These are phyloP conservation scores for Naganishia onofrii DNA, from an alignment of 768 basidiomycete species.

Conservation along the genomic window DNA sequence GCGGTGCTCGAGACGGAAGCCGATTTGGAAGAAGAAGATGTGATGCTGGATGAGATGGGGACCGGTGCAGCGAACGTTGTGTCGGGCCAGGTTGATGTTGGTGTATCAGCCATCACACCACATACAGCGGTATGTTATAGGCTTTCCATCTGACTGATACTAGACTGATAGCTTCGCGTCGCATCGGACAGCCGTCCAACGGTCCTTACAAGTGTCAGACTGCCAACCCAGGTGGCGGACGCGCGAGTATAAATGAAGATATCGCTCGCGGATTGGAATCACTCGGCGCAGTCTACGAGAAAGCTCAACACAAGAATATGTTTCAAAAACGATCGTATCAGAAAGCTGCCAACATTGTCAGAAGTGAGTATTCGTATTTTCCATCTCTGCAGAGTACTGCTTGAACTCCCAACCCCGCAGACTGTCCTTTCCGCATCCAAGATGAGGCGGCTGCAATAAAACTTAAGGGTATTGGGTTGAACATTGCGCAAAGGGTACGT, in stretches of 20 bases:
- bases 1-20: slow-evolving; percentile 21
- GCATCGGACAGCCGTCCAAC: slow-evolving; percentile 29
- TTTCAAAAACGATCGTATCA: slow-evolving; percentile 12
- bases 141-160: background rate
- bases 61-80: background rate
- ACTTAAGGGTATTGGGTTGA: slow-evolving; percentile 44
- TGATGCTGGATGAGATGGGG: background rate
- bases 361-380: slow-evolving; percentile 34
- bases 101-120: too few species aligned
- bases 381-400: too few species aligned
- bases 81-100: too few species aligned
- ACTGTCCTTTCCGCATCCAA: slow-evolving; percentile 40
- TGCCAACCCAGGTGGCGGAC: slow-evolving; percentile 38
- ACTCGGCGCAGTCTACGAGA: slow-evolving; percentile 7
- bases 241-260: slow-evolving; percentile 9
- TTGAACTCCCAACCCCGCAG: slow-evolving; percentile 22
- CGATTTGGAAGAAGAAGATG: slow-evolving; percentile 1
- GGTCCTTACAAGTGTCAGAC: slow-evolving; percentile 42
- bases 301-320: slow-evolving; percentile 20
- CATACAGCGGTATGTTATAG: background rate
- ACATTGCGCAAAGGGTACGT: slow-evolving; percentile 42
- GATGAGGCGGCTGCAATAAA: slow-evolving; percentile 35
- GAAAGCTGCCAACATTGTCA: slow-evolving; percentile 38
- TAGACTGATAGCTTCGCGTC: too few species aligned
- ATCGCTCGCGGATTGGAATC: slow-evolving; percentile 21